phyloP scores from a whole-genome alignment of 2,329 filamentous ascomycete species.

The Microsporum ferrugineum region DNA sequence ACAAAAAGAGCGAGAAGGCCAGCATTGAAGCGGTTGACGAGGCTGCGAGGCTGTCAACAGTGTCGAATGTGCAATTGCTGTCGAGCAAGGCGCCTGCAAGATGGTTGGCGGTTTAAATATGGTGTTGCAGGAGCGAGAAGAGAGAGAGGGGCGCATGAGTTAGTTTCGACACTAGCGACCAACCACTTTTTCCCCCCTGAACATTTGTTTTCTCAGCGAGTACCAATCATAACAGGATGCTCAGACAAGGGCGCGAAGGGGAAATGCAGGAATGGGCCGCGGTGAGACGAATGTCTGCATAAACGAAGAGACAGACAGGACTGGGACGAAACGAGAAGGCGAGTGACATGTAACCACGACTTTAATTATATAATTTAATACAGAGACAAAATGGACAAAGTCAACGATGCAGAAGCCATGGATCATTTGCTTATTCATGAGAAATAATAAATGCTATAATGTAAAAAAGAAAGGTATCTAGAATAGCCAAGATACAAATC shows the following conservation, averaged over 20 bases:
- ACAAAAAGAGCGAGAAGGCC: not conserved
- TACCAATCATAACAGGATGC: not conserved
- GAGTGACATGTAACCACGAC: not conserved
- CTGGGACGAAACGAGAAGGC: not conserved
- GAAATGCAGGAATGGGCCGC: not conserved
- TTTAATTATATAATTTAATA: not conserved
- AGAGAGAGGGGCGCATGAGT: not conserved
- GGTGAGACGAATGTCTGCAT: not conserved
- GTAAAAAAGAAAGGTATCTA: conserved; percentile 24
- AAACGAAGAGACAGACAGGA: not conserved
- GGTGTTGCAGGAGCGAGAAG: not conserved
- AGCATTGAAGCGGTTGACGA: not conserved
- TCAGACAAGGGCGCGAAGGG: not conserved
- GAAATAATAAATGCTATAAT: not conserved
- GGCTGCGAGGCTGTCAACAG: not conserved
- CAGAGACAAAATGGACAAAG: not conserved
- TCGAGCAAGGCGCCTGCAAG: not conserved
- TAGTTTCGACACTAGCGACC: not conserved
- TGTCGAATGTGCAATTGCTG: not conserved
- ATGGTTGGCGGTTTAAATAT: not conserved
- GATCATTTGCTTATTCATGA: not conserved
- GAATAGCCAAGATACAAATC: conserved; percentile 51
- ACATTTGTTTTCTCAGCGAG: not conserved
- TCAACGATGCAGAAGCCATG: not conserved
- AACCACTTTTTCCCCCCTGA: not conserved